Base-by-base conservation (phyloP, 192 early-diverging fungal genomes). In the Thoreauomyces humboldtii region DNA sequence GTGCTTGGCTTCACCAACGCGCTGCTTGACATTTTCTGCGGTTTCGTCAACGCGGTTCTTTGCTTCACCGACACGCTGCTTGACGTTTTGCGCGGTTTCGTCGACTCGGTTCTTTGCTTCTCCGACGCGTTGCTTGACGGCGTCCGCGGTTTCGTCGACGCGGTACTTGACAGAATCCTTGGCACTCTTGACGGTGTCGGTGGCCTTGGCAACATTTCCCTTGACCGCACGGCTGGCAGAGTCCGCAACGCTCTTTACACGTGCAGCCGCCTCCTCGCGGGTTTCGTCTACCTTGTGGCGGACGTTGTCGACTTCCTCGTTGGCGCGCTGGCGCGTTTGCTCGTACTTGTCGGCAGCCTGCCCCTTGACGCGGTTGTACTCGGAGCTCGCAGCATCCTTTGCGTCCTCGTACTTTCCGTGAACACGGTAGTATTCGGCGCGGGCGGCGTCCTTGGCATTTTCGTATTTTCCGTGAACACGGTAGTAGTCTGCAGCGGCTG, bases 1-100 rank as follows among this genome's bases (percentile, higher is more conserved):
- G 3, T 68, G 15, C 7, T 63, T 33, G 0, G 36, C 65, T 3
- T 52, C 50, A 27, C 60, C 31, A n/a, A 64, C 71, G 12, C 29
- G 21, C 1, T 65, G 50, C 31, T 64, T 63, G 24, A 69, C 63
- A 5, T 34, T 28, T 14, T 63, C 31, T 11, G 58, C 70, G 9
- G 25, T 31, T 3, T 71, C 54, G 19, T 73, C 43, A 28, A 53
- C 34, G 2, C 33, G 24, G n/a, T 73, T 25, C 17, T 36, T n/a
- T n/a, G 32, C 45, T 14, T 44, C 24, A 12, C 31, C 14, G 7
- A 72, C 33, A 47, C 38, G 35, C 14, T 73, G 42, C 38, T 73
- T 24, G 34, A 67, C 46, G 19, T 42, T n/a, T 11, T 73, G 45
- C 29, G 57, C 41, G 19, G 52, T 43, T 3, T 61, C 41, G 24